Evolutionary conservation across 176 grass and related monocot species (phyloP).

Genomic region (Thinopyrum elongatum): DNA sequence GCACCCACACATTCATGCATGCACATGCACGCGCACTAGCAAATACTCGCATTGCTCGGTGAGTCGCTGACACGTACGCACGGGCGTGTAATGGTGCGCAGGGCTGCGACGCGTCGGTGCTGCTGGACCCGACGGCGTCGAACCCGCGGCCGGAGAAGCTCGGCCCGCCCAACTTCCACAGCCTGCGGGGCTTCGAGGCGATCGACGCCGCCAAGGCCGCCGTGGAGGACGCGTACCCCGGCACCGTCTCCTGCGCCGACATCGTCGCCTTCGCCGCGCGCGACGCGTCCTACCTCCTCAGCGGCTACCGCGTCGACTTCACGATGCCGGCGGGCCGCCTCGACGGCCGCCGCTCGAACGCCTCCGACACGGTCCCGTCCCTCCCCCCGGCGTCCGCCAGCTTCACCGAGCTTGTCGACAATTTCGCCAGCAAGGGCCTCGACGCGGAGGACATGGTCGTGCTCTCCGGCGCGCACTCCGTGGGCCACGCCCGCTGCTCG

Average conservation of each 20-base stretch:
- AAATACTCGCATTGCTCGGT: neutral
- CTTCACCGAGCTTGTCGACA: neutral
- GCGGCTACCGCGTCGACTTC: slow-evolving; percentile 9
- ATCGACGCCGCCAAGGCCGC: slow-evolving; percentile 37
- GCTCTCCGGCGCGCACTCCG: slow-evolving; percentile 63
- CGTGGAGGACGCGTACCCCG: slow-evolving; percentile 26
- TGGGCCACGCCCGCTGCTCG: slow-evolving; percentile 50
- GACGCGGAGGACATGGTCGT: slow-evolving; percentile 44
- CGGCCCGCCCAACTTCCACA: slow-evolving; percentile 11
- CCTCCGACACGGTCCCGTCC: neutral
- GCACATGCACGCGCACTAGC: neutral
- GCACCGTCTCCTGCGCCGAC: slow-evolving; percentile 58
- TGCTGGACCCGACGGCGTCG: slow-evolving; percentile 24
- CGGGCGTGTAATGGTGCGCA: neutral
- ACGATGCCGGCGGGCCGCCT: slow-evolving; percentile 29
- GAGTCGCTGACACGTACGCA: neutral
- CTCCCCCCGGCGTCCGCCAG: slow-evolving; percentile 10
- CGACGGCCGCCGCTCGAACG: slow-evolving; percentile 31
- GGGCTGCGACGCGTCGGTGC: slow-evolving; percentile 46
- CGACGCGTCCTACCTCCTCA: slow-evolving; percentile 41
- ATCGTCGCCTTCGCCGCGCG: slow-evolving; percentile 55
- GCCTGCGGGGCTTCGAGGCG: slow-evolving; percentile 40
- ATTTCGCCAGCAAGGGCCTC: slow-evolving; percentile 24
- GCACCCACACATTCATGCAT: neutral
- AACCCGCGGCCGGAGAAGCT: slow-evolving; percentile 43